These are phyloP conservation scores for Falciphora oryzae DNA, from an alignment of 2,329 filamentous ascomycete species.

Conservation along the genomic window DNA sequence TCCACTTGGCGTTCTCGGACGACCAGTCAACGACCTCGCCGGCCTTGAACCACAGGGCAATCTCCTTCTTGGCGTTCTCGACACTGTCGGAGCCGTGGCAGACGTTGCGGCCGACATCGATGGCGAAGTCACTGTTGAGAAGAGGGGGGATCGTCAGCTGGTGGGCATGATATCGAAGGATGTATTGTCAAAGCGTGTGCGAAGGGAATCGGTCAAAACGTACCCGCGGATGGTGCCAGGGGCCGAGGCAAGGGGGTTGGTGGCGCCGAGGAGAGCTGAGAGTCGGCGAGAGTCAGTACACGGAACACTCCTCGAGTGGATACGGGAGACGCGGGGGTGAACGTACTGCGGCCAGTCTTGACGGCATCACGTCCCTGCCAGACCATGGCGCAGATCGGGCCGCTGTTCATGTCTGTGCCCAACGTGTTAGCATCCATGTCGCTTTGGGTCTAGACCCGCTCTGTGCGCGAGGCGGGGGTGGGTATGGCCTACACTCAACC, in stretches of 20 bases:
- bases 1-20: conserved; percentile 79
- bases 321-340: neutral
- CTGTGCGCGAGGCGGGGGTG: too few relatives aligned
- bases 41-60: conserved; percentile 94
- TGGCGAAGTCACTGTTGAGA: conserved; percentile 66
- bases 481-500: conserved; percentile 67
- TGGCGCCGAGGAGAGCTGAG: conserved; percentile 86
- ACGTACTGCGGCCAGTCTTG: conserved; percentile 91
- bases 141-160: neutral
- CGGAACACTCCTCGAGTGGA: neutral
- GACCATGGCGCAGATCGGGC: conserved; percentile 98
- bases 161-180: conserved; percentile 44
- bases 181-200: conserved; percentile 14
- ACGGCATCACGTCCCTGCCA: conserved; percentile 99
- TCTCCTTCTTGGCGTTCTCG: conserved; percentile 99
- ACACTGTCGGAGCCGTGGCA: conserved; percentile 99
- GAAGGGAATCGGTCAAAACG: neutral
- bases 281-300: conserved; percentile 15
- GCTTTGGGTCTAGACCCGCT: neutral
- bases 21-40: conserved; percentile 83
- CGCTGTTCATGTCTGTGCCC: conserved; percentile 81
- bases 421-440: neutral
- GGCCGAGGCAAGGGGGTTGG: conserved; percentile 91
- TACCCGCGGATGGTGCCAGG: conserved; percentile 84
- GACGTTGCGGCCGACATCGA: conserved; percentile 94